phyloP scores from a whole-genome alignment of 768 basidiomycete genomes.

The Mycena capillaripes region DNA sequence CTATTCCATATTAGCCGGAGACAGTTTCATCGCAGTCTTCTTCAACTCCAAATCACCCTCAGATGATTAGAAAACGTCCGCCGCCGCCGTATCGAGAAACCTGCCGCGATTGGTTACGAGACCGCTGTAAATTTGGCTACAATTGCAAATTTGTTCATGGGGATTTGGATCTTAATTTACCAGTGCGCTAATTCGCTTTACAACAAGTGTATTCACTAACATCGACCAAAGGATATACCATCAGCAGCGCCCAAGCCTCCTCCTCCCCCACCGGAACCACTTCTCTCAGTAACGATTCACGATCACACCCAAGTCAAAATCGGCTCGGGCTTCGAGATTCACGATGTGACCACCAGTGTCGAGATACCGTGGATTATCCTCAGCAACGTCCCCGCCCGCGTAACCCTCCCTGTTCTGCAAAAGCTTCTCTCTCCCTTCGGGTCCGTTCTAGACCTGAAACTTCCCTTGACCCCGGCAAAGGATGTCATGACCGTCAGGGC shows the following conservation, averaged over 20 bases:
- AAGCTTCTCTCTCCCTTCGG: conserved; percentile 62
- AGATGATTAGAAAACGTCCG: conserved; percentile 25
- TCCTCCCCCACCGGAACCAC: conserved; percentile 23
- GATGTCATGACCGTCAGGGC: conserved; percentile 54
- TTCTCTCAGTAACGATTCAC: conserved; percentile 53
- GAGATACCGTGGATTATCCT: conserved; percentile 76
- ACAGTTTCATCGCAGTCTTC: conserved; percentile 25
- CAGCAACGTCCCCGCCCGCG: conserved; percentile 59
- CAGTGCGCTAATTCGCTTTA: conserved; percentile 27
- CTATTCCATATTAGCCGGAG: neutral
- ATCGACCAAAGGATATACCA: neutral
- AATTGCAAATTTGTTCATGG: conserved; percentile 42
- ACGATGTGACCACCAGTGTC: conserved; percentile 72
- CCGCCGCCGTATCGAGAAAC: conserved; percentile 36
- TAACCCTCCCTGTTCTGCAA: conserved; percentile 51
- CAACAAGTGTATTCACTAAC: neutral
- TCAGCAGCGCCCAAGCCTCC: neutral
- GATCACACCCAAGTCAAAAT: conserved; percentile 71
- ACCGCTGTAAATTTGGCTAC: conserved; percentile 42
- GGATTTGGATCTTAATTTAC: conserved; percentile 42
- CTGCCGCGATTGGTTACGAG: conserved; percentile 51
- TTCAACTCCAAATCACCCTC: neutral
- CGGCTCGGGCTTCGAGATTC: conserved; percentile 72
- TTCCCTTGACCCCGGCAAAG: conserved; percentile 39
- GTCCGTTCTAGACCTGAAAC: conserved; percentile 53